These are phyloP conservation scores for Diaporthe vaccinii DNA, from an alignment of 2,329 filamentous ascomycete genomes.

Conservation along the genomic window DNA sequence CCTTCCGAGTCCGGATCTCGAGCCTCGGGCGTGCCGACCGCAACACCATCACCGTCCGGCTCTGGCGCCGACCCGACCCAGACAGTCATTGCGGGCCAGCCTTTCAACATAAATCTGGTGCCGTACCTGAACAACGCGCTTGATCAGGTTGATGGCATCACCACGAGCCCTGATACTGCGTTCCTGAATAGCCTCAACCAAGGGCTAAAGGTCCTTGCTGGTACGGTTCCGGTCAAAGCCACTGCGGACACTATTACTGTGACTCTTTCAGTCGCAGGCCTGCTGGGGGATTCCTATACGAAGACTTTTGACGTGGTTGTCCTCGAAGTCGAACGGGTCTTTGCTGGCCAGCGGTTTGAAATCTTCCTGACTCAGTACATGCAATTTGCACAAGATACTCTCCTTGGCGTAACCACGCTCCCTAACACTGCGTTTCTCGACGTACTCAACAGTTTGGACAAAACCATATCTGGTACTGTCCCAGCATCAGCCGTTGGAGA, in stretches of 20 bases:
- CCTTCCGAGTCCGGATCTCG: not conserved
- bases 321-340: not conserved
- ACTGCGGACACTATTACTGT: not conserved
- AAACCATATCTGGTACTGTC: not conserved
- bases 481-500: not conserved
- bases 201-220: not conserved
- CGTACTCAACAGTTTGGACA: not conserved
- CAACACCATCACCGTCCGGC: not conserved
- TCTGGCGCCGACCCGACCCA: not conserved
- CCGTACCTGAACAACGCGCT: conserved; percentile 2
- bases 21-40: not conserved
- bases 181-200: not conserved
- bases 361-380: not conserved
- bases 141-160: not conserved
- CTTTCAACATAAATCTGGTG: not conserved
- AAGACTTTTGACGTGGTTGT: not conserved
- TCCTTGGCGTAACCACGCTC: not conserved
- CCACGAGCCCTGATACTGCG: not conserved
- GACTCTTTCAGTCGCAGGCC: not conserved
- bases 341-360: not conserved
- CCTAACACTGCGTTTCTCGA: not conserved
- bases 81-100: conserved; percentile 1
- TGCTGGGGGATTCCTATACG: not conserved
- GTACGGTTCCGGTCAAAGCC: not conserved
- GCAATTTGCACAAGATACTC: not conserved